Conservation (phyloP, 768 basidiomycete species). For the Mycena latifolia region DNA sequence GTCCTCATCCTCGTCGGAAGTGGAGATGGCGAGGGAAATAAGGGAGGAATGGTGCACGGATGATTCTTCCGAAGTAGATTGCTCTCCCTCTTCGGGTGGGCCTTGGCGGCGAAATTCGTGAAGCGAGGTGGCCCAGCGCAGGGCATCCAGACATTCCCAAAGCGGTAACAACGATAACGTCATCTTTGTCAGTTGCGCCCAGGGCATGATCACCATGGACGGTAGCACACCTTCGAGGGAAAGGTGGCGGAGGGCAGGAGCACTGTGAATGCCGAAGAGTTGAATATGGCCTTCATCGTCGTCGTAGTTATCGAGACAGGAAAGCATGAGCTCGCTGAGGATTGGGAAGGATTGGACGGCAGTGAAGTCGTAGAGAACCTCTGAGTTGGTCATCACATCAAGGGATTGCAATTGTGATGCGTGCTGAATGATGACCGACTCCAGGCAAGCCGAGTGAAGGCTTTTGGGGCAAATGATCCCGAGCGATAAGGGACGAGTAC, state of each 20-base stretch:
- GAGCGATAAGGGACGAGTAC: conserved; percentile 19
- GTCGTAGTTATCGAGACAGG: background rate
- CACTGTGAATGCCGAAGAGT: background rate
- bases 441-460: background rate
- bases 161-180: background rate
- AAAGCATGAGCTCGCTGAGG: background rate
- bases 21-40: conserved; percentile 8
- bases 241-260: conserved; percentile 18
- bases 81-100: conserved; percentile 5
- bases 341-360: conserved; percentile 13
- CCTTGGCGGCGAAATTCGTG: conserved; percentile 11
- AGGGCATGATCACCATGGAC: conserved; percentile 1
- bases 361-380: background rate
- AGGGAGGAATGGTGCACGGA: conserved; percentile 4
- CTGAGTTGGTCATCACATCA: conserved; percentile 4
- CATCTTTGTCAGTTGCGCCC: conserved; percentile 17
- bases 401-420: conserved; percentile 20
- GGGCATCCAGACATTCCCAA: background rate
- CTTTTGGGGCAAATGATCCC: background rate
- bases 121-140: conserved; percentile 21
- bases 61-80: background rate
- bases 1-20: background rate
- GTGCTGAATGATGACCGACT: conserved; percentile 9
- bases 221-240: conserved; percentile 4
- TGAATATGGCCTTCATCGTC: background rate